Evolutionary conservation across 2,329 filamentous ascomycete species (phyloP).

Genomic region (Zymoseptoria pseudotritici): DNA sequence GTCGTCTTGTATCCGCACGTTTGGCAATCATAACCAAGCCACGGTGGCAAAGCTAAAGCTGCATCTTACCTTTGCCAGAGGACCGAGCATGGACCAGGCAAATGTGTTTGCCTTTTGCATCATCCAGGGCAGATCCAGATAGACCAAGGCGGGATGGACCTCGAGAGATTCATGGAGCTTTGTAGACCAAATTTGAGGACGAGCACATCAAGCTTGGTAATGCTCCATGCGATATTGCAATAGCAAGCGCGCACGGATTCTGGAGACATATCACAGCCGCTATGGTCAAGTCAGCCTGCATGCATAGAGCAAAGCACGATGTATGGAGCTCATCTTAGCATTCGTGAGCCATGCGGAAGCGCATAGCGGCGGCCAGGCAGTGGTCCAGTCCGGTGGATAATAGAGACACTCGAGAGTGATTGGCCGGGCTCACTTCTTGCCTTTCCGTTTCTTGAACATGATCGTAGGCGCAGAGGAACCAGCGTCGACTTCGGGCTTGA

Average conservation of each 20-base stretch:
- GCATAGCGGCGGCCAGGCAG: neutral
- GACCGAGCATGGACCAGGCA: neutral
- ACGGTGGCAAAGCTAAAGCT: neutral
- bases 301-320: neutral
- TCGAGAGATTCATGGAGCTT: too few relatives aligned
- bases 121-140: too few relatives aligned
- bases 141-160: too few relatives aligned
- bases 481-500: conserved; percentile 18
- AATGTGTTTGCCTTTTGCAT: neutral
- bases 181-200: too few relatives aligned
- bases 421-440: conserved; percentile 26
- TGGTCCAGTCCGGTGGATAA: neutral
- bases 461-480: conserved; percentile 43
- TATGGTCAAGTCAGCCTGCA: neutral
- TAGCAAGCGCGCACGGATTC: too few relatives aligned
- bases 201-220: too few relatives aligned
- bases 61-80: neutral
- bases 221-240: too few relatives aligned
- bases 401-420: too few relatives aligned
- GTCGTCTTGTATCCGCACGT: too few relatives aligned
- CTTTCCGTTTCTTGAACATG: conserved; percentile 73
- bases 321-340: neutral
- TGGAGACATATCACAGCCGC: neutral
- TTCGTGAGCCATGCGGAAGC: neutral
- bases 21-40: neutral